Conservation (phyloP, 305 asterid species). For the Rubia balearica region DNA sequence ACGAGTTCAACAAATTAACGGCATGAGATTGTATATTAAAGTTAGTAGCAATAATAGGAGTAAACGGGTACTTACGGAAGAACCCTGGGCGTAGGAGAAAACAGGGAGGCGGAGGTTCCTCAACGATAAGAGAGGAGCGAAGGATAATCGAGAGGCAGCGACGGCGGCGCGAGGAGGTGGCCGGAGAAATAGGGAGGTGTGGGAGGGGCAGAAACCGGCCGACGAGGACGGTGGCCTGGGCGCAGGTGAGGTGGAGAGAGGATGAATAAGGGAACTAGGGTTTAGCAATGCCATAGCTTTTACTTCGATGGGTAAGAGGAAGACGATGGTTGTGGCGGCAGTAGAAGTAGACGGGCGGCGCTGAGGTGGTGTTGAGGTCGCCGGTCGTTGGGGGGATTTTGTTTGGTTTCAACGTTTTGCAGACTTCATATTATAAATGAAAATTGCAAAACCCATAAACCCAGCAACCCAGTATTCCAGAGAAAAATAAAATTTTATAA, state of each 20-base stretch:
- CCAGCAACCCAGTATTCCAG: no score
- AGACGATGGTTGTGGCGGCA: not conserved
- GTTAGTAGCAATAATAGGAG: not conserved
- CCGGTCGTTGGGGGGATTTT: not conserved
- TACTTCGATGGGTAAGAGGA: conserved; percentile 1
- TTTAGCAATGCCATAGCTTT: not conserved
- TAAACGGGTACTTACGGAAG: conserved; percentile 40
- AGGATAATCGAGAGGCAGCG: not conserved
- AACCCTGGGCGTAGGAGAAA: conserved; percentile 46
- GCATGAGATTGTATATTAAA: no score
- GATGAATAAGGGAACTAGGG: not conserved
- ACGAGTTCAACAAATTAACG: not conserved
- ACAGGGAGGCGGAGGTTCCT: conserved; percentile 24
- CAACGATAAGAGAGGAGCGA: not conserved
- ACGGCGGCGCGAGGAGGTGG: not conserved
- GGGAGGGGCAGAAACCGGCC: conserved; percentile 2
- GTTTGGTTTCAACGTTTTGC: not conserved
- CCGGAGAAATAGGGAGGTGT: not conserved
- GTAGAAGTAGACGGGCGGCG: not conserved
- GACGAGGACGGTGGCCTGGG: not conserved
- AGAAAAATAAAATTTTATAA: no score
- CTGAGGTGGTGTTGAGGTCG: conserved; percentile 1
- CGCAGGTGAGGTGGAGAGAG: not conserved
- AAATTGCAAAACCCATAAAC: no score
- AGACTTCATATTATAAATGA: not conserved